phyloP scores from a whole-genome alignment of 106 monocot genomes.

The Acorus gramineus region DNA sequence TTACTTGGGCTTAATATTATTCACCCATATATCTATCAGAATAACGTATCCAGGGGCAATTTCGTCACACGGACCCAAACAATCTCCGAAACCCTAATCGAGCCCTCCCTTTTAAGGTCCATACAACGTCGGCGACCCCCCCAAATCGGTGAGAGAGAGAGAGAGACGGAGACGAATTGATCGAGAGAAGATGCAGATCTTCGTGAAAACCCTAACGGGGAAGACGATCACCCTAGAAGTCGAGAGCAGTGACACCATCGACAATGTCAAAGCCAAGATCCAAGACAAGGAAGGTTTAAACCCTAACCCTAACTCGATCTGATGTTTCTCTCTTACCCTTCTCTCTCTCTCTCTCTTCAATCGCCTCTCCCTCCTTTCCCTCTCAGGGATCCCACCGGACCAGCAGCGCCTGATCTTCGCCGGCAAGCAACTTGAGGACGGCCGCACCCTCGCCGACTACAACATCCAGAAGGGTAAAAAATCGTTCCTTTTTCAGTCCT shows the following conservation, averaged over 20 bases:
- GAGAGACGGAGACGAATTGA: not conserved
- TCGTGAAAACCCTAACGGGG: constrained; percentile 84
- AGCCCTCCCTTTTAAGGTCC: no score
- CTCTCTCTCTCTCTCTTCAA: no score
- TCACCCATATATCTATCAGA: no score
- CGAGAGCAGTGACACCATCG: constrained; percentile 83
- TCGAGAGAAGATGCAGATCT: constrained; percentile 44
- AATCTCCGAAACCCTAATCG: no score
- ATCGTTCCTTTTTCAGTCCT: not conserved
- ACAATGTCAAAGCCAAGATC: constrained; percentile 92
- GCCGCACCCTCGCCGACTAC: constrained; percentile 58
- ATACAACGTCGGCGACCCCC: no score
- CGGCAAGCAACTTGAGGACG: constrained; percentile 68
- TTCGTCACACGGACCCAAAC: no score
- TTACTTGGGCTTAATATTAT: no score
- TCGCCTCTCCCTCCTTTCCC: no score
- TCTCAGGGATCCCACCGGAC: constrained; percentile 55
- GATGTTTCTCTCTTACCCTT: no score
- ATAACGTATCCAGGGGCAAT: no score
- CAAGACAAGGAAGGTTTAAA: constrained; percentile 57
- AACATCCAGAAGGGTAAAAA: constrained; percentile 54
- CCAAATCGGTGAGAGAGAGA: no score
- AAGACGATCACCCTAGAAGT: constrained; percentile 88
- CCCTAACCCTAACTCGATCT: not conserved
- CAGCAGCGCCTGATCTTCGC: constrained; percentile 69